Base-by-base conservation (phyloP, 2,329 filamentous ascomycete species). In the Daldinia sp. region DNA sequence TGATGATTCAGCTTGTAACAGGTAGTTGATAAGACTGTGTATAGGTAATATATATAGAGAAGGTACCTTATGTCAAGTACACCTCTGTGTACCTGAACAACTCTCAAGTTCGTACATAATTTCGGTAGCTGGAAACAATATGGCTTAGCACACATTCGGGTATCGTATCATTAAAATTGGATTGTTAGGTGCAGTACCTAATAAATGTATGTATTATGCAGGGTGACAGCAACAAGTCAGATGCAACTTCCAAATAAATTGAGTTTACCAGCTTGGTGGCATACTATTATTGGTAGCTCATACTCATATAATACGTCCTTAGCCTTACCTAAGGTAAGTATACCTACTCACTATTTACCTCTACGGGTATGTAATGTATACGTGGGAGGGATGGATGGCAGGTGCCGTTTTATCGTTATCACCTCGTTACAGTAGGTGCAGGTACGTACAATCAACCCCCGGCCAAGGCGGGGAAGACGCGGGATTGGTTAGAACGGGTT, bases 381-480 rank as follows among this genome's bases (percentile, higher is more conserved):
- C 18, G 41, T 23, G 30, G 30, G 28, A 30, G 9, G 20, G 44
- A 48, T 28, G 23, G 13, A 44, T 55, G 61, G 10, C 50, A 20
- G 20, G 28, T 42, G 50, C 54, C 59, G 63, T 48, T 48, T 37
- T 66, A 66, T 66, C 57, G 53, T n/a, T 50, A 50, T 50, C 46
- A 50, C 26, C 42, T 35, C 44, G 26, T 65, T 54, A 23, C 50
- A 58, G 50, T 51, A 44, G n/a, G 54, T 42, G 23, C 20, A 39
- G 30, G 26, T 42, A 59, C 26, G 26, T 50, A 30, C 3, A 12
- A 50, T 33, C 30, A 50, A 4, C 46, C 46, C 46, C 56, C 23
- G 54, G 59, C 50, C 39, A 65, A 56, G 65, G 68, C 68, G 68
- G 68, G 68, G 68, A 66, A 65, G 59, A 44, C 46, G 64, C 53